Conservation (phyloP, 192 early-diverging fungal species). For the Mortierella claussenii region DNA sequence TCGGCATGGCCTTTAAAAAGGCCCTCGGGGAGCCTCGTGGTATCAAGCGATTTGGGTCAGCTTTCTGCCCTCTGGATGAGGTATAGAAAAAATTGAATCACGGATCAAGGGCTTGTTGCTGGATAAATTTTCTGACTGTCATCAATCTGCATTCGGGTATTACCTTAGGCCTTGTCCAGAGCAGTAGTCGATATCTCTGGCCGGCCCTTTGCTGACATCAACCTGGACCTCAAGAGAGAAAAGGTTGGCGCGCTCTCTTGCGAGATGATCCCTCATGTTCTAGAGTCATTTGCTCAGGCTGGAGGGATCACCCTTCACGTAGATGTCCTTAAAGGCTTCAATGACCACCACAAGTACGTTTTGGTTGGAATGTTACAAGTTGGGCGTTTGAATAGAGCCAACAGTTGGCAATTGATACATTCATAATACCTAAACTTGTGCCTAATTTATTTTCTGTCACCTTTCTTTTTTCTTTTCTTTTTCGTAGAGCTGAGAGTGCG, state of each 20-base stretch:
- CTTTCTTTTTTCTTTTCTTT: slow-evolving; percentile 9
- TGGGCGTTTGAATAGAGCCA: slow-evolving; percentile 1
- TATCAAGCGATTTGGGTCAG: slow-evolving; percentile 93
- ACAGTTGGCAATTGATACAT: background rate
- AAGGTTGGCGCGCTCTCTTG: slow-evolving; percentile 89
- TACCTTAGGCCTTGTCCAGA: slow-evolving; percentile 79
- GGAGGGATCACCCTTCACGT: slow-evolving; percentile 97
- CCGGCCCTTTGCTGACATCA: slow-evolving; percentile 83
- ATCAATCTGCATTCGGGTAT: no score
- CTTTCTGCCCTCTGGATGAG: slow-evolving; percentile 97
- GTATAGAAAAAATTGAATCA: slow-evolving; percentile 32
- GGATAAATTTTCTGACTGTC: background rate
- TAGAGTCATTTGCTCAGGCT: slow-evolving; percentile 90
- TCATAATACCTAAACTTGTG: background rate
- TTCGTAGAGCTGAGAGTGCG: slow-evolving; percentile 90
- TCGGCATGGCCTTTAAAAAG: slow-evolving; percentile 93
- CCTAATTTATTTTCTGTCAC: background rate
- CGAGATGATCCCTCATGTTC: slow-evolving; percentile 99
- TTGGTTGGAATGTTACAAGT: background rate
- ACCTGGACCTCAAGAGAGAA: slow-evolving; percentile 92
- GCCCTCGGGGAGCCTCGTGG: slow-evolving; percentile 89
- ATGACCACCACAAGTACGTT: slow-evolving; percentile 95
- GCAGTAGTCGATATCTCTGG: slow-evolving; percentile 99
- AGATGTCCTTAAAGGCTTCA: slow-evolving; percentile 92
- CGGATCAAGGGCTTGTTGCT: background rate